Conservation (phyloP, 2,329 filamentous ascomycete species). For the Scedosporium boydii region DNA sequence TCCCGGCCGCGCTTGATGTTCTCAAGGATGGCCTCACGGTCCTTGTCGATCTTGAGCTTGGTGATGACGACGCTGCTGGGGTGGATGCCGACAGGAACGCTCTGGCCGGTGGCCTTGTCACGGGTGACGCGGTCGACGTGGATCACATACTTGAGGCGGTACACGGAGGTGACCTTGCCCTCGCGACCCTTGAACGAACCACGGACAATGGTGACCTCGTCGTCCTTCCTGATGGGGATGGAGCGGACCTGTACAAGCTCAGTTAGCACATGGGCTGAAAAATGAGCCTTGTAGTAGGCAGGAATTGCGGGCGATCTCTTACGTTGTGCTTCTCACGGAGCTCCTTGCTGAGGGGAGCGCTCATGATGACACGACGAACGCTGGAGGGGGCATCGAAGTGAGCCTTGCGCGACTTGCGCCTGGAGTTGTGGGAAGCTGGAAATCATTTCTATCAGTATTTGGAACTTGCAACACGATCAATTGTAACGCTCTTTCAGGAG, state of each 20-base stretch:
- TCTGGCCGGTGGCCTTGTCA: slow-evolving; percentile 96
- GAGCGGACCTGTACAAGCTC: slow-evolving; percentile 60
- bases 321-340: slow-evolving; percentile 99
- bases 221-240: slow-evolving; percentile 96
- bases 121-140: slow-evolving; percentile 94
- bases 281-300: not conserved
- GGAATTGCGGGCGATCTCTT: slow-evolving; percentile 25
- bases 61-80: slow-evolving; percentile 96
- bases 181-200: slow-evolving; percentile 95
- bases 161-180: slow-evolving; percentile 96
- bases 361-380: slow-evolving; percentile 94
- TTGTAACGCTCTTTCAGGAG: not conserved
- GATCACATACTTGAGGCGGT: slow-evolving; percentile 95
- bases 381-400: slow-evolving; percentile 95
- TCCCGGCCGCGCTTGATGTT: slow-evolving; percentile 75
- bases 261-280: not conserved
- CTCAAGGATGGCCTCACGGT: slow-evolving; percentile 81
- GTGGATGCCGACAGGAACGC: slow-evolving; percentile 87
- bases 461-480: not conserved
- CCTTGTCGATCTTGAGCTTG: slow-evolving; percentile 98
- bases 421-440: slow-evolving; percentile 59
- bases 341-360: slow-evolving; percentile 91
- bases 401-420: slow-evolving; percentile 98
- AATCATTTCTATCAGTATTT: slow-evolving; percentile 23
- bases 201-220: slow-evolving; percentile 87